Conservation (phyloP, 1,139 yeast genomes). For the Ogataea hybrid region DNA sequence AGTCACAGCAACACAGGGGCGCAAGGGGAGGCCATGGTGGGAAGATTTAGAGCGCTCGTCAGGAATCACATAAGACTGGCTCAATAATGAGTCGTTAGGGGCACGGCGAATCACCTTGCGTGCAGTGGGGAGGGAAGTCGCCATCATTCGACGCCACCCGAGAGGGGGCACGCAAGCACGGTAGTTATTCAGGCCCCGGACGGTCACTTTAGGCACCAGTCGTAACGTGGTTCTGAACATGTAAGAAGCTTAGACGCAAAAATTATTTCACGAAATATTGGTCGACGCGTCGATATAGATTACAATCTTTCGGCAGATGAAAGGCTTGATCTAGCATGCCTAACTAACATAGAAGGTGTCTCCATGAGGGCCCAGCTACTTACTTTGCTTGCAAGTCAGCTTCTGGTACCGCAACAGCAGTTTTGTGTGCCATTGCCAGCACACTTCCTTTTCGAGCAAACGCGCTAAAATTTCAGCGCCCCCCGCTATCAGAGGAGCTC, state of each 20-base stretch:
- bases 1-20: constrained; percentile 62
- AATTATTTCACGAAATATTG: not conserved
- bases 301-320: too few species aligned
- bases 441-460: not conserved
- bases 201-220: too few species aligned
- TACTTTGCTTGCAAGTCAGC: too few species aligned
- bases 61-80: constrained; percentile 14
- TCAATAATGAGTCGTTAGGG: constrained; percentile 16
- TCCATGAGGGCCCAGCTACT: too few species aligned
- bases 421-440: too few species aligned
- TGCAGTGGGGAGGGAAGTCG: constrained; percentile 1
- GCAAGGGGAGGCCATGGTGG: constrained; percentile 29
- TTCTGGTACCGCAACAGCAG: too few species aligned
- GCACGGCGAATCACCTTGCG: constrained; percentile 15
- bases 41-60: constrained; percentile 12
- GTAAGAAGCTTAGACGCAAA: too few species aligned
- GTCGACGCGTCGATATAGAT: not conserved
- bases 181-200: too few species aligned
- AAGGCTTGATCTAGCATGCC: too few species aligned
- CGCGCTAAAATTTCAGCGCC: not conserved
- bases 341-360: too few species aligned
- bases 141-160: not conserved
- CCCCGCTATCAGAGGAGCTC: not conserved
- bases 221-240: too few species aligned
- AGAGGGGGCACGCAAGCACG: too few species aligned